A percentile compares a stretch with the other conserved stretches of the same genome.
Evolutionary conservation across 2,329 filamentous ascomycete genomes (phyloP).

Genomic region (Calonectria pseudoturangicola): DNA sequence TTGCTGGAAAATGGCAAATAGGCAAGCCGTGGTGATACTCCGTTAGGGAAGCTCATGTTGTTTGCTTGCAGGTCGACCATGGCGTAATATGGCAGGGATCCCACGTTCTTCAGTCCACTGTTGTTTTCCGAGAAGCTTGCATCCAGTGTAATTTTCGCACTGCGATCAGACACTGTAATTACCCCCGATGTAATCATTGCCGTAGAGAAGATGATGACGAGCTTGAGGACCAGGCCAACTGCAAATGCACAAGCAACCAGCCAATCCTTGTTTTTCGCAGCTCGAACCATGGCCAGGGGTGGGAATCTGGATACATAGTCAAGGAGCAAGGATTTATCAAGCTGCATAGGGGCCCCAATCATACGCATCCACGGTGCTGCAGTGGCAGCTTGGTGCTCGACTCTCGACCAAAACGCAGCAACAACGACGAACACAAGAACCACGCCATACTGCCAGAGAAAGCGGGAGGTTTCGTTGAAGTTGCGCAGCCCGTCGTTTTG

Average conservation of each 20-base stretch:
- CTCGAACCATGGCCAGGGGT: slow-evolving; percentile 54
- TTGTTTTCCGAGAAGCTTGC: slow-evolving; percentile 56
- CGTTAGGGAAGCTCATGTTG: slow-evolving; percentile 57
- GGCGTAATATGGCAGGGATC: slow-evolving; percentile 57
- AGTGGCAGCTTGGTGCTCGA: slow-evolving; percentile 62
- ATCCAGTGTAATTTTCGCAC: slow-evolving; percentile 52
- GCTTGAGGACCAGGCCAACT: slow-evolving; percentile 57
- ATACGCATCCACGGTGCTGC: slow-evolving; percentile 63
- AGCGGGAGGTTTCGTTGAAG: slow-evolving; percentile 54
- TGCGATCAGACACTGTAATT: slow-evolving; percentile 51
- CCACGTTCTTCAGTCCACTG: slow-evolving; percentile 50
- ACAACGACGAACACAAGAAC: slow-evolving; percentile 58
- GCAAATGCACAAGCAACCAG: slow-evolving; percentile 55
- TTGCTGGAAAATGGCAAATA: slow-evolving; percentile 59
- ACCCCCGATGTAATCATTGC: slow-evolving; percentile 60
- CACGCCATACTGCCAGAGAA: slow-evolving; percentile 62
- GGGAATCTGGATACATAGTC: slow-evolving; percentile 60
- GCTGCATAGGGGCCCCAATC: slow-evolving; percentile 53
- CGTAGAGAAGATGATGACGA: slow-evolving; percentile 60
- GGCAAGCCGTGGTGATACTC: slow-evolving; percentile 58
- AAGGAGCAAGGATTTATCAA: slow-evolving; percentile 59
- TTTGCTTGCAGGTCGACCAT: slow-evolving; percentile 58
- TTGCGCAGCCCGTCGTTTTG: slow-evolving; percentile 56
- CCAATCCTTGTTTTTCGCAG: slow-evolving; percentile 59
- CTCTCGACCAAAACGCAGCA: slow-evolving; percentile 60